Conservation (phyloP, 768 basidiomycete genomes). For the Boletus fagicola region DNA sequence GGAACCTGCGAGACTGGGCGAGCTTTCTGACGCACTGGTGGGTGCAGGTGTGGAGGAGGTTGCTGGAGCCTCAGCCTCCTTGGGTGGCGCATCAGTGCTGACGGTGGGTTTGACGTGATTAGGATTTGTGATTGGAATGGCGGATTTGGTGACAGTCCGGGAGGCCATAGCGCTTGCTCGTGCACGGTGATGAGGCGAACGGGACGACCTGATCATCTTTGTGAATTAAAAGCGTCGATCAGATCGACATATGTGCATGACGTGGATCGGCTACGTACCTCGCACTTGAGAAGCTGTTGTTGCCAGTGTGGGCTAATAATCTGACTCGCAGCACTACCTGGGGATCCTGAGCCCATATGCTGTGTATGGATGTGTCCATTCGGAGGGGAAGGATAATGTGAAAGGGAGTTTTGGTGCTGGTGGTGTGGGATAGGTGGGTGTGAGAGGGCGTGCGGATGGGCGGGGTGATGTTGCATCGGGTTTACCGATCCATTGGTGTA, state of each 20-base stretch:
- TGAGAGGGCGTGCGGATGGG: conserved; percentile 50
- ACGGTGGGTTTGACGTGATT: conserved; percentile 56
- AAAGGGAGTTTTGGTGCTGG: conserved; percentile 76
- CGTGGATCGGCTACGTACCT: conserved; percentile 56
- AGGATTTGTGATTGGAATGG: conserved; percentile 90
- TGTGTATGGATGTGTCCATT: conserved; percentile 60
- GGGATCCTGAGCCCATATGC: conserved; percentile 59
- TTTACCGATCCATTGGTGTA: conserved; percentile 69
- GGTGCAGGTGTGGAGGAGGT: conserved; percentile 33
- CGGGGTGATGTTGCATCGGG: conserved; percentile 60
- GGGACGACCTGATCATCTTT: conserved; percentile 80
- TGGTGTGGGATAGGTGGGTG: conserved; percentile 60
- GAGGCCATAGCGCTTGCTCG: conserved; percentile 94
- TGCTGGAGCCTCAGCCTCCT: conserved; percentile 30
- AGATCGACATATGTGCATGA: conserved; percentile 19
- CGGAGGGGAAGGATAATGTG: conserved; percentile 79
- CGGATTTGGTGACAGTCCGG: conserved; percentile 80
- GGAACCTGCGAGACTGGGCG: conserved; percentile 35
- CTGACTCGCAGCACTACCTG: conserved; percentile 52
- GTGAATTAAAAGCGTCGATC: conserved; percentile 21
- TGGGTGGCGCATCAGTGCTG: conserved; percentile 28
- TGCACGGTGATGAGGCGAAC: conserved; percentile 91
- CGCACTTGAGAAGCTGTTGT: conserved; percentile 88
- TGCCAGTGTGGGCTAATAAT: conserved; percentile 87
- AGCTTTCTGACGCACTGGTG: conserved; percentile 32